Conservation (phyloP, 2,329 filamentous ascomycete genomes). For the Thyridium curvatum region DNA sequence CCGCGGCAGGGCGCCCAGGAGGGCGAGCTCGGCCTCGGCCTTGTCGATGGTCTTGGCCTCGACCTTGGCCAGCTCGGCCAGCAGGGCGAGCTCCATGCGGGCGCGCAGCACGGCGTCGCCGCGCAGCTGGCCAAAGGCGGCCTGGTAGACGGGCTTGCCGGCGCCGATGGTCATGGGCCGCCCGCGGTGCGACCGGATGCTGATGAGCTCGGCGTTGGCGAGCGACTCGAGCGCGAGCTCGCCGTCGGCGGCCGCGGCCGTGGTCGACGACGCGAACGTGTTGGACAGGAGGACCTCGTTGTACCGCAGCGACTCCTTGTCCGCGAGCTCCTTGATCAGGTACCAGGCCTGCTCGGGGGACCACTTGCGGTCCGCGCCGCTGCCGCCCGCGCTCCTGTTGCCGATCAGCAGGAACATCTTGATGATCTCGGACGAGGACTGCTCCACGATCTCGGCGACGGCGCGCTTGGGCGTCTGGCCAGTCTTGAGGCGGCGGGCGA, state of each 20-base stretch:
- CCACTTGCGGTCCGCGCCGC: constrained; percentile 54
- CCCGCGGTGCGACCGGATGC: constrained; percentile 65
- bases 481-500: constrained; percentile 81
- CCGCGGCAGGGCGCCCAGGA: constrained; percentile 64
- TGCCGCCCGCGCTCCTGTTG: constrained; percentile 20
- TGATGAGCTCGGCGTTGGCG: constrained; percentile 80
- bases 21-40: constrained; percentile 67
- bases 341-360: constrained; percentile 85
- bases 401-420: constrained; percentile 83
- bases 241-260: constrained; percentile 46
- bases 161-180: constrained; percentile 72
- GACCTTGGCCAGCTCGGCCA: constrained; percentile 62
- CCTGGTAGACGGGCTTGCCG: constrained; percentile 79
- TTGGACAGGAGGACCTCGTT: constrained; percentile 77
- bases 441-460: constrained; percentile 81
- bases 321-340: constrained; percentile 71
- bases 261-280: constrained; percentile 58
- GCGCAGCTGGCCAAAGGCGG: constrained; percentile 70
- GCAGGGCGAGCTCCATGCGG: constrained; percentile 64
- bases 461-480: constrained; percentile 79
- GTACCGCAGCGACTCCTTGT: constrained; percentile 65
- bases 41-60: constrained; percentile 73
- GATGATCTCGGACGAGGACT: constrained; percentile 82
- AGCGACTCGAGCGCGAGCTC: constrained; percentile 74
- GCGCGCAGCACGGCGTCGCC: constrained; percentile 67